phyloP scores from a whole-genome alignment of 805 yeast species.

The Spathaspora passalidarum region DNA sequence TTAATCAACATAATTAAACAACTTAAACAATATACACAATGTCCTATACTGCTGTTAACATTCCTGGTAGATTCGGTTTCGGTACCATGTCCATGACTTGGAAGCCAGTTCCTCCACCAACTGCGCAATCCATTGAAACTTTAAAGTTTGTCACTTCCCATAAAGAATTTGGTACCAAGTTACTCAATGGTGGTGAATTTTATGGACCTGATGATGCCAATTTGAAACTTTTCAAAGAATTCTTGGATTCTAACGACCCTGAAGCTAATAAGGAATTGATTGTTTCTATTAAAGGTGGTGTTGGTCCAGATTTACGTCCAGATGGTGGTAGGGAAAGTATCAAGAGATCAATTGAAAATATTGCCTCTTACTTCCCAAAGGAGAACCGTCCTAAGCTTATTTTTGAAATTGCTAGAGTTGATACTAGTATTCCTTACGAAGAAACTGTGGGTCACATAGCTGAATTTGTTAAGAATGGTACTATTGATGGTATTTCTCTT shows the following conservation, averaged over 20 bases:
- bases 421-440: conserved; percentile 52
- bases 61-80: conserved; percentile 48
- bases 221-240: conserved; percentile 53
- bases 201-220: conserved; percentile 59
- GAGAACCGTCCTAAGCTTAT: conserved; percentile 37
- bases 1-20: not conserved
- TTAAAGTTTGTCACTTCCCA: conserved; percentile 47
- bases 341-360: conserved; percentile 44
- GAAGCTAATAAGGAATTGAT: conserved; percentile 52
- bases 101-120: conserved; percentile 55
- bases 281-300: conserved; percentile 68
- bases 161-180: conserved; percentile 43
- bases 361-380: conserved; percentile 27
- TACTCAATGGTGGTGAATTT: conserved; percentile 76
- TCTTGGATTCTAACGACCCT: conserved; percentile 50
- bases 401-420: conserved; percentile 75
- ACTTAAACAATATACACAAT: not conserved
- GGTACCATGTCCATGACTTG: conserved; percentile 85
- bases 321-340: conserved; percentile 50
- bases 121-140: conserved; percentile 50
- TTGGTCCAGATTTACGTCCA: conserved; percentile 40
- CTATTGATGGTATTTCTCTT: conserved; percentile 66
- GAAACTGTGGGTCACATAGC: conserved; percentile 55
- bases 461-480: conserved; percentile 60
- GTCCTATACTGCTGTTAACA: conserved; percentile 10